Conservation (phyloP, 805 yeast genomes). For the Yamadazyma laniorum region DNA sequence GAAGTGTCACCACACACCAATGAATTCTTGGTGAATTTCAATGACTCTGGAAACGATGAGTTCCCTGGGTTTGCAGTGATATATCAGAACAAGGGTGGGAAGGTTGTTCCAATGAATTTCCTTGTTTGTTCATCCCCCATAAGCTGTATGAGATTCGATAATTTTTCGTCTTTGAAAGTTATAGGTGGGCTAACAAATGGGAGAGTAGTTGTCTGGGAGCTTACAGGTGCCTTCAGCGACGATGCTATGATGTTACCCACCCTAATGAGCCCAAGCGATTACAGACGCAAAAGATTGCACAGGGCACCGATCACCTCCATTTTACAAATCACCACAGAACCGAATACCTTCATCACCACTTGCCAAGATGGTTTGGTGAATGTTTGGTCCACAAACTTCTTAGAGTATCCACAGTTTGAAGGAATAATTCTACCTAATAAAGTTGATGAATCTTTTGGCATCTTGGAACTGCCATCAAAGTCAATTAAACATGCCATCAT, state of each 20-base stretch:
- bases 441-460: constrained; percentile 4
- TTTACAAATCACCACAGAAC: constrained; percentile 15
- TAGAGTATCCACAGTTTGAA: constrained; percentile 26
- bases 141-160: constrained; percentile 39
- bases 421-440: constrained; percentile 4
- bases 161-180: constrained; percentile 35
- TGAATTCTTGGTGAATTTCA: constrained; percentile 1
- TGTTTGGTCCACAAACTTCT: constrained; percentile 33
- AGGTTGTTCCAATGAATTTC: constrained; percentile 24
- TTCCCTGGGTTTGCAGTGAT: constrained; percentile 28
- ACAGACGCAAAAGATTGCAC: constrained; percentile 17
- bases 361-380: constrained; percentile 27
- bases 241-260: constrained; percentile 21
- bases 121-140: constrained; percentile 43
- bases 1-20: constrained; percentile 26
- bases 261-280: constrained; percentile 21
- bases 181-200: constrained; percentile 53
- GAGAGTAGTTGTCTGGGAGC: constrained; percentile 50
- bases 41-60: constrained; percentile 4
- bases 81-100: constrained; percentile 28
- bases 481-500: constrained; percentile 5
- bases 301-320: constrained; percentile 22
- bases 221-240: constrained; percentile 14
- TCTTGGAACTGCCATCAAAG: constrained; percentile 2
- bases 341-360: constrained; percentile 12